These are phyloP conservation scores for Galium porrigens DNA, from an alignment of 305 asterid genomes.

Conservation along the genomic window DNA sequence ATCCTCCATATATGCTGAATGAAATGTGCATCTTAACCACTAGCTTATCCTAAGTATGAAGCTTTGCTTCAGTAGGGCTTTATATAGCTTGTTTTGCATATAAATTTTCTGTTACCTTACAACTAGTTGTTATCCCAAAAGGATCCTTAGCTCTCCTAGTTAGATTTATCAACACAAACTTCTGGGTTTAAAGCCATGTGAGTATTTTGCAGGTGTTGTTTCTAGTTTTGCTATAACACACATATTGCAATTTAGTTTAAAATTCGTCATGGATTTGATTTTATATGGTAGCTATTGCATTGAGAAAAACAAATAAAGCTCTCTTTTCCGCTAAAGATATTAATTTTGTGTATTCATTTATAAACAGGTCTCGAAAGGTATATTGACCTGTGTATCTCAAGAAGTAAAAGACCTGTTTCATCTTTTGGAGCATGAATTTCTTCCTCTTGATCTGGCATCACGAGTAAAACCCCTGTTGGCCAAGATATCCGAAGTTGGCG, in stretches of 20 bases:
- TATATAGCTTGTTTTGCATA: background rate
- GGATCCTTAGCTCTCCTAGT: background rate
- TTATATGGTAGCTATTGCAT: background rate
- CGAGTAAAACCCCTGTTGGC: conserved; percentile 20
- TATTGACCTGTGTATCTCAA: conserved; percentile 23
- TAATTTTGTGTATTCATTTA: background rate
- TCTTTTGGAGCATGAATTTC: conserved; percentile 28
- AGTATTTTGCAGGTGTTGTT: background rate
- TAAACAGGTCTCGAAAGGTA: conserved; percentile 24
- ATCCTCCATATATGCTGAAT: background rate
- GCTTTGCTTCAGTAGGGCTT: background rate
- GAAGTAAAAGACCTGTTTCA: conserved; percentile 32
- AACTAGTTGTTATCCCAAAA: background rate
- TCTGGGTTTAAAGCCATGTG: background rate
- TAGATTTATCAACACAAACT: background rate
- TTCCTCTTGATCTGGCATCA: conserved; percentile 27
- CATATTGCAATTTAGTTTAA: background rate
- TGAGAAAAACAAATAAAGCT: background rate
- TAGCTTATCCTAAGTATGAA: background rate
- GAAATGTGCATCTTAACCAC: too few species aligned
- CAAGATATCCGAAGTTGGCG: conserved; percentile 26
- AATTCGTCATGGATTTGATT: background rate
- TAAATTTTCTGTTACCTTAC: background rate
- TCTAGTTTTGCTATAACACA: background rate
- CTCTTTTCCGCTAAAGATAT: background rate